These are phyloP conservation scores for Trichoderma atrobrunneum DNA, from an alignment of 2,329 filamentous ascomycete species.

Conservation along the genomic window DNA sequence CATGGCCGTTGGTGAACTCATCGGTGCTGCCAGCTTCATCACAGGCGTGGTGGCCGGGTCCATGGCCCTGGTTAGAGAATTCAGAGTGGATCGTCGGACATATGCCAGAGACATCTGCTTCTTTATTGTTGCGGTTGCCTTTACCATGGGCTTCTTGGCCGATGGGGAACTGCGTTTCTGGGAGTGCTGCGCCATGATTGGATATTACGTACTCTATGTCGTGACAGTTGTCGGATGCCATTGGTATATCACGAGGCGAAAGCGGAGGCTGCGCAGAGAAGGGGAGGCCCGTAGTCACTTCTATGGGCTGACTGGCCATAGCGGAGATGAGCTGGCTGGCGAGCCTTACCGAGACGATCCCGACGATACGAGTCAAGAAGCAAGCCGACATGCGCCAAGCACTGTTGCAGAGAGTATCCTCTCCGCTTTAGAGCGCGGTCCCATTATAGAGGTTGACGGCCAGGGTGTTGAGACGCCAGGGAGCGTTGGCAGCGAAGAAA, in stretches of 20 bases:
- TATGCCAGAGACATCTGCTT: conserved; percentile 91
- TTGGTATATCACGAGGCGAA: conserved; percentile 70
- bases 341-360: conserved; percentile 65
- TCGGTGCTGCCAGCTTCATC: conserved; percentile 94
- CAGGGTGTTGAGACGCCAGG: conserved; percentile 31
- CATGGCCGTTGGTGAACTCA: conserved; percentile 89
- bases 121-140: conserved; percentile 81
- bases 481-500: conserved; percentile 46
- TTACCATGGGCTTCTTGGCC: conserved; percentile 82
- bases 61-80: conserved; percentile 95
- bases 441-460: conserved; percentile 47
- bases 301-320: conserved; percentile 52
- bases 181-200: conserved; percentile 90
- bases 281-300: conserved; percentile 73
- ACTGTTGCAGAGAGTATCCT: conserved; percentile 36
- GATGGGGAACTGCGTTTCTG: conserved; percentile 82
- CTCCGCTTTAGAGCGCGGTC: conserved; percentile 43
- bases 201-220: conserved; percentile 88
- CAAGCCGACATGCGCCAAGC: conserved; percentile 21
- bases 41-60: conserved; percentile 93
- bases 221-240: conserved; percentile 87
- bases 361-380: conserved; percentile 29
- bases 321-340: conserved; percentile 51
- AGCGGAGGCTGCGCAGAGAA: conserved; percentile 60
- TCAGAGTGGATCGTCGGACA: conserved; percentile 82